phyloP scores from a whole-genome alignment of 2,329 filamentous ascomycete species.

The Penicillium frequentans region DNA sequence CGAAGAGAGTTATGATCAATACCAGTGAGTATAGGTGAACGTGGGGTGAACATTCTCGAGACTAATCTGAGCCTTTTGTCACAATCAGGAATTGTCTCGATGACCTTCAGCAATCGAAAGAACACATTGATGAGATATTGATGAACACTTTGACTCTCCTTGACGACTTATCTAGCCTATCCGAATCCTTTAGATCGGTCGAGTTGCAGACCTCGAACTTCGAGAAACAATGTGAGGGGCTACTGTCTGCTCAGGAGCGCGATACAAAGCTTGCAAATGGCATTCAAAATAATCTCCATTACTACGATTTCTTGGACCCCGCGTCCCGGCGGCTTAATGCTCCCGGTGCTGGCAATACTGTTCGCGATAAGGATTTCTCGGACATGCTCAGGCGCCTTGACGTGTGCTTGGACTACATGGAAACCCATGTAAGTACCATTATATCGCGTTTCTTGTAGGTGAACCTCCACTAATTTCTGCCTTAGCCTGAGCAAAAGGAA shows the following conservation, averaged over 20 bases:
- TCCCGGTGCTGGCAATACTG: slow-evolving; percentile 81
- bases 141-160: slow-evolving; percentile 75
- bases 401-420: slow-evolving; percentile 90
- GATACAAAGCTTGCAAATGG: slow-evolving; percentile 78
- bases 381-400: slow-evolving; percentile 87
- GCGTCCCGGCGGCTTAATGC: slow-evolving; percentile 89
- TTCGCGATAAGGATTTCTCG: slow-evolving; percentile 79
- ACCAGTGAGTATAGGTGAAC: slow-evolving; percentile 59
- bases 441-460: neutral
- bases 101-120: slow-evolving; percentile 76
- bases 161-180: slow-evolving; percentile 72
- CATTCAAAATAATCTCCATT: slow-evolving; percentile 85
- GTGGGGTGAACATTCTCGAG: slow-evolving; percentile 7
- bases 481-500: slow-evolving; percentile 77
- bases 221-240: slow-evolving; percentile 84
- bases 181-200: slow-evolving; percentile 82
- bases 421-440: slow-evolving; percentile 62
- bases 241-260: slow-evolving; percentile 77
- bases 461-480: slow-evolving; percentile 34
- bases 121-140: slow-evolving; percentile 78
- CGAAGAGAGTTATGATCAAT: slow-evolving; percentile 80
- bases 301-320: slow-evolving; percentile 90
- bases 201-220: slow-evolving; percentile 92
- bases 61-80: slow-evolving; percentile 7
- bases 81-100: slow-evolving; percentile 68